Evolutionary conservation across 805 yeast genomes (phyloP).

Genomic region (Blastobotrys terrestris): DNA sequence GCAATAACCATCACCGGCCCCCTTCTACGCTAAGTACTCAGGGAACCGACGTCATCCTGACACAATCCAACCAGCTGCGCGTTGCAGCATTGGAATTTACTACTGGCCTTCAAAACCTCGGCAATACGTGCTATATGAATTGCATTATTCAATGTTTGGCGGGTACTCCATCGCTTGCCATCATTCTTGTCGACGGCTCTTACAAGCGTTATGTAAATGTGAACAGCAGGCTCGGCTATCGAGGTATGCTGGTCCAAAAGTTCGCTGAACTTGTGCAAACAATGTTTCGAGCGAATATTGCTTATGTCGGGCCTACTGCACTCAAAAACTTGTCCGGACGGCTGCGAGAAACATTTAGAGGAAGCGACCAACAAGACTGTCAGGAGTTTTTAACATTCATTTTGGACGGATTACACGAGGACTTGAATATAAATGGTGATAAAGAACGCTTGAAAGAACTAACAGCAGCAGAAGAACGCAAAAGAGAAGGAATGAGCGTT

Average conservation of each 20-base stretch:
- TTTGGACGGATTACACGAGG: slow-evolving; percentile 87
- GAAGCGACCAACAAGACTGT: slow-evolving; percentile 85
- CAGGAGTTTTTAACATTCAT: slow-evolving; percentile 87
- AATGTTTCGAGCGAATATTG: slow-evolving; percentile 66
- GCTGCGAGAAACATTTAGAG: slow-evolving; percentile 71
- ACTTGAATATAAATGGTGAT: slow-evolving; percentile 64
- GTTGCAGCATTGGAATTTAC: slow-evolving; percentile 44
- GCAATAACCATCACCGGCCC: too few relatives aligned
- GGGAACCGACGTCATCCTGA: too few relatives aligned
- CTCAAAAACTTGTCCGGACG: slow-evolving; percentile 30
- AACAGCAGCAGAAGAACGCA: slow-evolving; percentile 63
- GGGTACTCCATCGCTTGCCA: too few relatives aligned
- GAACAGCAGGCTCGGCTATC: slow-evolving; percentile 67
- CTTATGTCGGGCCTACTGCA: slow-evolving; percentile 44
- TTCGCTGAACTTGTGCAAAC: slow-evolving; percentile 53
- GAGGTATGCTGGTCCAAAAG: slow-evolving; percentile 65
- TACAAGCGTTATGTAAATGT: slow-evolving; percentile 61
- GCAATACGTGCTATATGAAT: slow-evolving; percentile 93
- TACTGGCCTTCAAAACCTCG: slow-evolving; percentile 63
- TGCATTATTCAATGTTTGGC: slow-evolving; percentile 85
- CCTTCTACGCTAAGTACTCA: too few relatives aligned
- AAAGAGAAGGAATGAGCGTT: slow-evolving; percentile 66
- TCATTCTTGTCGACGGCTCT: slow-evolving; percentile 76
- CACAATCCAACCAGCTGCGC: too few relatives aligned
- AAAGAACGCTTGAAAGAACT: slow-evolving; percentile 51